Evolutionary conservation across 129 eudicot species (phyloP), one percentile per base, ranked within the genome.

Genomic region (Lactuca sativa): DNA sequence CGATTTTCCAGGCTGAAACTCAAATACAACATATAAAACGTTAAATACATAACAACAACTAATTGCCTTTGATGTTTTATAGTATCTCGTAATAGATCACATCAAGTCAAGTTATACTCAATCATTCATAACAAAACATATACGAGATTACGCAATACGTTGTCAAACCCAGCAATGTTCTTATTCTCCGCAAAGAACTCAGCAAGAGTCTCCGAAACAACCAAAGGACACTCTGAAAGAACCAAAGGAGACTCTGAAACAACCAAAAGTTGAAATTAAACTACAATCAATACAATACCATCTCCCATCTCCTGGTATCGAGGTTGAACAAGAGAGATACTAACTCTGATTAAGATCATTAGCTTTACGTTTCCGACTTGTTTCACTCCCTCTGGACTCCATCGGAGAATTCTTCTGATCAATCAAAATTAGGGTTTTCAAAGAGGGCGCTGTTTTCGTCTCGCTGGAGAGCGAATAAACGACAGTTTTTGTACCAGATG

Each of bases 101-200:
- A 54, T 21, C 40, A 47, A 75, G 15, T 4, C 14, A 15, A 64
- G 11, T 33, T 13, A 32, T 34, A 40, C 14, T 11, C 6, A 9
- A 5, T 5, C 5, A 17, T 4, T 59, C 12, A 58, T 3, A 37
- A 52, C 47, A 54, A 7, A 57, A 15, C 31, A 40, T 21, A 60
- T 14, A 9, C 56, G 18, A 44, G 11, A 14, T 56, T 37, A 32
- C 53, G 14, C 31, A 41, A 32, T 55, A 93, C 98, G 62, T 93
- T 93, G 66, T 93, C 99, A 56, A 93, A 93, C 3, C 98, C 98
- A 70, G 97, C 96, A 69, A 93, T 93, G 58, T 85, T 89, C 72
- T 93, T 93, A 55, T 89, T 93, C 82, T 93, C 97, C 0, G 98
- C 95, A 48, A 92, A 89, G 71, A 92, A 89, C 64, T 89, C 96